These are phyloP conservation scores for Neonectria coccinea DNA, from an alignment of 2,329 filamentous ascomycete species.

Conservation along the genomic window DNA sequence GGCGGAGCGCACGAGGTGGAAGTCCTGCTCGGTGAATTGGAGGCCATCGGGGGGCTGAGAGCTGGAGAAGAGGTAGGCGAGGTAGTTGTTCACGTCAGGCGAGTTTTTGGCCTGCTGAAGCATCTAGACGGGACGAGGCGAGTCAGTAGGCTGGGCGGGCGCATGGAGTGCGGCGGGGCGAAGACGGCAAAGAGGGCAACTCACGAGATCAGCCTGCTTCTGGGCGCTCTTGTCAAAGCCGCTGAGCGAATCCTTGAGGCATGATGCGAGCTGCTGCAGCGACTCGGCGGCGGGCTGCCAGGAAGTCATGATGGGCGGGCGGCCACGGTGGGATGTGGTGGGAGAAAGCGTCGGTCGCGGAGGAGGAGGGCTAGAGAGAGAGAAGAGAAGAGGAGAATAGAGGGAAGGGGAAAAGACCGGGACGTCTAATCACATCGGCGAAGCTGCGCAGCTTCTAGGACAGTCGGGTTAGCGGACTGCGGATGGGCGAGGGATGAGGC, in stretches of 20 bases:
- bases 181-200: slow-evolving; percentile 46
- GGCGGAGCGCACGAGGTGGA: slow-evolving; percentile 83
- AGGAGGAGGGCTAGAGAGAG: slow-evolving; percentile 25
- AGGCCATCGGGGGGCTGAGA: slow-evolving; percentile 71
- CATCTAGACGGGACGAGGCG: slow-evolving; percentile 71
- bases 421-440: slow-evolving; percentile 43
- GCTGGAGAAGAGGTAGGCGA: slow-evolving; percentile 89
- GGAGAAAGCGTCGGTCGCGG: slow-evolving; percentile 37
- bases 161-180: slow-evolving; percentile 24
- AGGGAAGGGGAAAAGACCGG: slow-evolving; percentile 24
- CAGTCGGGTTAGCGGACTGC: slow-evolving; percentile 31
- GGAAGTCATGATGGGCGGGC: slow-evolving; percentile 76
- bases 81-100: slow-evolving; percentile 97
- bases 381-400: slow-evolving; percentile 22
- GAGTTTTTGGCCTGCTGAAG: slow-evolving; percentile 88
- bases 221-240: slow-evolving; percentile 82
- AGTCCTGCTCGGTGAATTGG: slow-evolving; percentile 68
- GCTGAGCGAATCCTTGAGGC: slow-evolving; percentile 91
- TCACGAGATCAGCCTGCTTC: slow-evolving; percentile 89
- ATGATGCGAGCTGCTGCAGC: slow-evolving; percentile 88
- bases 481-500: slow-evolving; percentile 14
- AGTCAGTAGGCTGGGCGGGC: slow-evolving; percentile 37
- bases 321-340: slow-evolving; percentile 19
- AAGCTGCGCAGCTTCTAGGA: slow-evolving; percentile 43
- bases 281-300: slow-evolving; percentile 94